These are phyloP conservation scores for Oleoguttula mirabilis DNA, from an alignment of 495 filamentous ascomycete species.

Conservation along the genomic window DNA sequence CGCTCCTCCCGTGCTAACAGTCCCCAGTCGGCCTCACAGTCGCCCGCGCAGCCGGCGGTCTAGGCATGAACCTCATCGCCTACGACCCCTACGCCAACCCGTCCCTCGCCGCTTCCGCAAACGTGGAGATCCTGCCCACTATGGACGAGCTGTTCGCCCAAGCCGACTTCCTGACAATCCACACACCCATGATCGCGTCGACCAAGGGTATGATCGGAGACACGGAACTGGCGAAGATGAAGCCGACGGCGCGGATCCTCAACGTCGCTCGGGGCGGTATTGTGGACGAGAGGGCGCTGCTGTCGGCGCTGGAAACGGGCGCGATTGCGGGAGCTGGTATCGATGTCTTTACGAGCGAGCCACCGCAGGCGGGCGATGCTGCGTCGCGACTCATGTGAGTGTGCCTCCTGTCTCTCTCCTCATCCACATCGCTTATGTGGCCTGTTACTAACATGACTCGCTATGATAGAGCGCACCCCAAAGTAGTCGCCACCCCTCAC, in stretches of 20 bases:
- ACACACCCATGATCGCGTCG: constrained; percentile 59
- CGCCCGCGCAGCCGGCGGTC: constrained; percentile 52
- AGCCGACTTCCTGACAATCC: constrained; percentile 62
- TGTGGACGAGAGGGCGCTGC: constrained; percentile 57
- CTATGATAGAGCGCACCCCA: constrained; percentile 50
- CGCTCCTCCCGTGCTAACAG: too few species aligned
- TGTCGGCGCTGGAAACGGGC: constrained; percentile 52
- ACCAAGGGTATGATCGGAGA: constrained; percentile 55
- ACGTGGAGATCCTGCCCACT: constrained; percentile 42
- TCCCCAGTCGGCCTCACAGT: constrained; percentile 53
- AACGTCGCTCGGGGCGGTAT: constrained; percentile 48
- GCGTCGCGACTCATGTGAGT: constrained; percentile 42
- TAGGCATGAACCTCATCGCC: constrained; percentile 56
- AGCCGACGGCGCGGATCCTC: constrained; percentile 25
- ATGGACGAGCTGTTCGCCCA: constrained; percentile 45
- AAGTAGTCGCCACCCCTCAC: constrained; percentile 58
- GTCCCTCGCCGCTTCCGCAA: constrained; percentile 44
- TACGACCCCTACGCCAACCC: constrained; percentile 57
- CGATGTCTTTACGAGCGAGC: constrained; percentile 65
- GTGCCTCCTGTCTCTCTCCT: not conserved
- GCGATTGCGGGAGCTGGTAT: constrained; percentile 60
- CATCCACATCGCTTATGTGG: not conserved
- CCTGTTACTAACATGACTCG: too few species aligned
- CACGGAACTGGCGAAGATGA: constrained; percentile 54
- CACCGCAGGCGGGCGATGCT: constrained; percentile 40